These are phyloP conservation scores for Benincasa hispida DNA, from an alignment of 306 rosid genomes.

Conservation along the genomic window DNA sequence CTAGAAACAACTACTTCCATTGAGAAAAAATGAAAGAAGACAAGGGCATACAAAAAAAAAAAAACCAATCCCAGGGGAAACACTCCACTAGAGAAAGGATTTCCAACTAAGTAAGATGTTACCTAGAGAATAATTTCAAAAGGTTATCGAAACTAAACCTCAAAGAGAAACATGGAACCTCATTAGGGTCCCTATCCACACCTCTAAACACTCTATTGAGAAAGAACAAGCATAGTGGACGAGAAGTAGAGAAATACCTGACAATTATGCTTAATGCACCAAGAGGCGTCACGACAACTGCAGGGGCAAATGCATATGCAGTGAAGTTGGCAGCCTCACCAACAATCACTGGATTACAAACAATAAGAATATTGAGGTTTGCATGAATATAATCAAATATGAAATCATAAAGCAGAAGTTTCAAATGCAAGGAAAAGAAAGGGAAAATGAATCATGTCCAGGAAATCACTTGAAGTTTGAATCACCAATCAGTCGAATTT, in stretches of 20 bases:
- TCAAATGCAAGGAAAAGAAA: not conserved
- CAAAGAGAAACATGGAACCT: too few species aligned
- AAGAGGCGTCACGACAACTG: slow-evolving; percentile 81
- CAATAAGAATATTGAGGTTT: slow-evolving; percentile 27
- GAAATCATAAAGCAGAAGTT: slow-evolving; percentile 5
- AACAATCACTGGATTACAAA: slow-evolving; percentile 61
- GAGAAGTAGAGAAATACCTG: slow-evolving; percentile 32
- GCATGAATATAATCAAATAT: slow-evolving; percentile 12
- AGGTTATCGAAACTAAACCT: too few species aligned
- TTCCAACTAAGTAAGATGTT: too few species aligned
- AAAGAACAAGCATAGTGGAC: slow-evolving; percentile 7
- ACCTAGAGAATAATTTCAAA: too few species aligned
- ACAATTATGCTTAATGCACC: slow-evolving; percentile 88
- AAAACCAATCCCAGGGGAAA: too few species aligned
- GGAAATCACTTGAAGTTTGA: not conserved
- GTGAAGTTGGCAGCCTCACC: slow-evolving; percentile 78
- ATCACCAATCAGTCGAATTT: not conserved
- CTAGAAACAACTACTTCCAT: too few species aligned
- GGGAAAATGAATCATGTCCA: not conserved
- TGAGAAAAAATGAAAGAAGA: too few species aligned
- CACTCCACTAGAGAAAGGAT: too few species aligned
- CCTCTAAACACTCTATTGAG: not conserved
- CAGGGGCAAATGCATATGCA: slow-evolving; percentile 92
- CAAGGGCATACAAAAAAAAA: too few species aligned
- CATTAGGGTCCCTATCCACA: too few species aligned